phyloP scores from a whole-genome alignment of 495 filamentous ascomycete species.

The Aspergillus cavernicola region DNA sequence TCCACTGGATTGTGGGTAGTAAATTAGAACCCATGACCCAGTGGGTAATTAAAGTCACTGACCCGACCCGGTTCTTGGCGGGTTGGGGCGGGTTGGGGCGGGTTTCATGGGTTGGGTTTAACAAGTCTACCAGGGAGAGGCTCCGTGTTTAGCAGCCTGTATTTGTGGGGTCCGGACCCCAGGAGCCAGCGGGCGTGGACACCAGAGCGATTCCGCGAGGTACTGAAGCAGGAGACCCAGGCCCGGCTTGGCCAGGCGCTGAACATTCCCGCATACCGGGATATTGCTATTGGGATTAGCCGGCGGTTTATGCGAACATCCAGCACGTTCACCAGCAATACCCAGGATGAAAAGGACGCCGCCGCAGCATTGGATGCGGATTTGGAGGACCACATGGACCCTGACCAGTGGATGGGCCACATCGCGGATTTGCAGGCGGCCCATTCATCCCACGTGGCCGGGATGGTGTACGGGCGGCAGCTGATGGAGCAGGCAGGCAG shows the following conservation, averaged over 20 bases:
- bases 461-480: background rate
- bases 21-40: too few species aligned
- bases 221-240: background rate
- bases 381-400: too few species aligned
- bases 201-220: background rate
- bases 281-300: conserved; percentile 3
- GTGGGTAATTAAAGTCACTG: too few species aligned
- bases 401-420: background rate
- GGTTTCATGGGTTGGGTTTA: too few species aligned
- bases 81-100: too few species aligned
- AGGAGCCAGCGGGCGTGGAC: background rate
- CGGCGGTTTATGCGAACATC: background rate
- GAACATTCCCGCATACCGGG: background rate
- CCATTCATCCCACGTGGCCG: background rate
- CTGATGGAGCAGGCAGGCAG: background rate
- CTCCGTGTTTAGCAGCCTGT: background rate
- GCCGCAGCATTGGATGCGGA: background rate
- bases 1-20: too few species aligned
- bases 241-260: background rate
- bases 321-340: background rate
- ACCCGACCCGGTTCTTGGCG: too few species aligned
- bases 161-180: background rate
- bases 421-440: background rate
- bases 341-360: background rate
- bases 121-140: too few species aligned